A percentile compares a stretch with the other conserved stretches of the same genome.
Evolutionary conservation across 2,329 filamentous ascomycete genomes (phyloP).

Genomic region (Metarhizium humberi): DNA sequence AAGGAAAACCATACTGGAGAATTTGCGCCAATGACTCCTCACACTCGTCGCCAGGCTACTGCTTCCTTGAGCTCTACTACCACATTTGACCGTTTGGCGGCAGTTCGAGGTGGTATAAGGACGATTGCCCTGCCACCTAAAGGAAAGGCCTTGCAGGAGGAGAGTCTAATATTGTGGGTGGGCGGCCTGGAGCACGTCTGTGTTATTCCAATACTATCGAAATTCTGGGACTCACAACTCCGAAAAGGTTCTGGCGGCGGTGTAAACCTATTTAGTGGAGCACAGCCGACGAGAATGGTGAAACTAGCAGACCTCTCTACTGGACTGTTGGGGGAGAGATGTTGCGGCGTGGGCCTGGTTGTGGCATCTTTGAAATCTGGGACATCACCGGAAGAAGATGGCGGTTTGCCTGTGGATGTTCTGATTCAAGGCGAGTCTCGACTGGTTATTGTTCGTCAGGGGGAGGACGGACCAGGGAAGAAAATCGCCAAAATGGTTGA

Average conservation of each 20-base stretch:
- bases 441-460: constrained; percentile 44
- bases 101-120: constrained; percentile 43
- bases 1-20: constrained; percentile 34
- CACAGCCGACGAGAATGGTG: constrained; percentile 45
- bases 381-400: constrained; percentile 16
- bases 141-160: constrained; percentile 37
- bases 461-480: constrained; percentile 36
- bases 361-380: constrained; percentile 21
- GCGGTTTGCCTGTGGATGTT: constrained; percentile 41
- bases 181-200: constrained; percentile 47
- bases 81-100: constrained; percentile 40
- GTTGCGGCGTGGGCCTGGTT: constrained; percentile 40
- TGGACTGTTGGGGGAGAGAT: constrained; percentile 48
- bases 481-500: constrained; percentile 30
- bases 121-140: constrained; percentile 35
- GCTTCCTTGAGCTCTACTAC: constrained; percentile 31
- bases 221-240: constrained; percentile 52
- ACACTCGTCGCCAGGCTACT: constrained; percentile 45
- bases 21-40: constrained; percentile 56
- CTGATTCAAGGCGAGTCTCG: constrained; percentile 47
- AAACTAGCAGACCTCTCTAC: constrained; percentile 43
- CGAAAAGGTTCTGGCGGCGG: constrained; percentile 40
- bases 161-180: constrained; percentile 48
- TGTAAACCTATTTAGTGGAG: constrained; percentile 46
- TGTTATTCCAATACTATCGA: constrained; percentile 43